These are phyloP conservation scores for Aspergillus costaricaensis DNA, from an alignment of 2,329 filamentous ascomycete genomes.

Conservation along the genomic window DNA sequence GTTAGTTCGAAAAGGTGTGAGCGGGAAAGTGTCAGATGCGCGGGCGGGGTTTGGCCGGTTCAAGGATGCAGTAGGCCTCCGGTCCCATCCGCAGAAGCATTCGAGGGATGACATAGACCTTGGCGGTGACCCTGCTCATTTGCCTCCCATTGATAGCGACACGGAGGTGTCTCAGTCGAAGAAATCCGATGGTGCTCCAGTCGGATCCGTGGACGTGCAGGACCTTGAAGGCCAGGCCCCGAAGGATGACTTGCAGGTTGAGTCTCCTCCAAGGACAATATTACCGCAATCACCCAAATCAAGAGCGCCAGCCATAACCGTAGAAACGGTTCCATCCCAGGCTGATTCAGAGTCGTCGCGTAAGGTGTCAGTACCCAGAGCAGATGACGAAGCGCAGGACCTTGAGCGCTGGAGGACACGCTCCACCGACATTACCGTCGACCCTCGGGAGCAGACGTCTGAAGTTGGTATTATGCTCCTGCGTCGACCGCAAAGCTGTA, in stretches of 20 bases:
- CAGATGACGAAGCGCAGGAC: slow-evolving; percentile 32
- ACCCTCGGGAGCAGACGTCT: slow-evolving; percentile 28
- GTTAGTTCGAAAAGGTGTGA: slow-evolving; percentile 75
- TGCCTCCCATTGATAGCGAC: slow-evolving; percentile 33
- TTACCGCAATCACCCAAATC: slow-evolving; percentile 18
- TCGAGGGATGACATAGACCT: slow-evolving; percentile 39
- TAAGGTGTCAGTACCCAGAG: slow-evolving; percentile 18
- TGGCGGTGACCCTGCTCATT: slow-evolving; percentile 31
- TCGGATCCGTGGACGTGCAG: slow-evolving; percentile 21
- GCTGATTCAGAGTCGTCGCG: slow-evolving; percentile 21
- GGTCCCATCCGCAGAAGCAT: slow-evolving; percentile 43
- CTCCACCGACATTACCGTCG: slow-evolving; percentile 33
- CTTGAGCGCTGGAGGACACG: slow-evolving; percentile 31
- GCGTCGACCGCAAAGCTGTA: slow-evolving; percentile 41
- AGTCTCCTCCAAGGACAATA: slow-evolving; percentile 11
- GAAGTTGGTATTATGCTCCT: slow-evolving; percentile 33
- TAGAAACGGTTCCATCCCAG: slow-evolving; percentile 29
- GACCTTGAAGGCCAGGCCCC: slow-evolving; percentile 21
- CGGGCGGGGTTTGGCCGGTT: slow-evolving; percentile 81
- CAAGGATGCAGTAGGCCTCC: slow-evolving; percentile 74
- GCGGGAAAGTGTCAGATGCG: slow-evolving; percentile 76
- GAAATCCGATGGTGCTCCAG: slow-evolving; percentile 17
- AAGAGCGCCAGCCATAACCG: slow-evolving; percentile 36
- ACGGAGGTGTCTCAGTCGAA: slow-evolving; percentile 22
- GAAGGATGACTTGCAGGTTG: slow-evolving; percentile 16